Conservation (phyloP, 768 basidiomycete genomes). For the Amanita exitialis region DNA sequence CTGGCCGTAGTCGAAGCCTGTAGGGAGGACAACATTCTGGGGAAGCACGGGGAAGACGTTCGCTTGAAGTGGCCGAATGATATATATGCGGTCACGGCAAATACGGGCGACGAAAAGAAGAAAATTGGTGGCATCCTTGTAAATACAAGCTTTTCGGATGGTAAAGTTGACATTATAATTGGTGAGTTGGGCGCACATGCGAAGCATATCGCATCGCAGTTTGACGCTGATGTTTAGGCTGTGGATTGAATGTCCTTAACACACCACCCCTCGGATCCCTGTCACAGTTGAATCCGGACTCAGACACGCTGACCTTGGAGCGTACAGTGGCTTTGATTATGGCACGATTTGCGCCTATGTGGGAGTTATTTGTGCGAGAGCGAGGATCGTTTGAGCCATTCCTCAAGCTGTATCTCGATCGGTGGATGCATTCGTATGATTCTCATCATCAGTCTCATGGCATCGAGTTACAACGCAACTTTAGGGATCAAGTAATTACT, state of each 20-base stretch:
- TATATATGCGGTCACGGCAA: constrained; percentile 62
- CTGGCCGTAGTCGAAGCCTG: constrained; percentile 87
- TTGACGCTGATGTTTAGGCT: constrained; percentile 39
- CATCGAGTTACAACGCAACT: not conserved
- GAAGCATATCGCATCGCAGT: not conserved
- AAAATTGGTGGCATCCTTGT: constrained; percentile 93
- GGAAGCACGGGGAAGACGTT: constrained; percentile 43
- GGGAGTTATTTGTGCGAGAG: constrained; percentile 57
- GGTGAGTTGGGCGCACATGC: constrained; percentile 35
- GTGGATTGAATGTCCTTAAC: constrained; percentile 83
- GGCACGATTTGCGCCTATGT: constrained; percentile 68
- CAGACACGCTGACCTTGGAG: constrained; percentile 52
- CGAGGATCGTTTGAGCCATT: constrained; percentile 75
- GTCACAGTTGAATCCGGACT: constrained; percentile 40
- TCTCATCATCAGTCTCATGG: not conserved
- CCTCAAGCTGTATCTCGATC: constrained; percentile 62
- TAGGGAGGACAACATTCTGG: constrained; percentile 45
- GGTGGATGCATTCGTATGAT: constrained; percentile 91
- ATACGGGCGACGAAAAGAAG: constrained; percentile 36
- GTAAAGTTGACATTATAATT: constrained; percentile 66
- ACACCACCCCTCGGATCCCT: constrained; percentile 76
- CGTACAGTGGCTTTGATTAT: constrained; percentile 66
- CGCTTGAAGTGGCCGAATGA: constrained; percentile 98
- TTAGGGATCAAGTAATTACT: constrained; percentile 75
- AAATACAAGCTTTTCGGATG: constrained; percentile 73